Evolutionary conservation across 345 rosid genomes (phyloP).

Genomic region (Ceriops zippeliana): DNA sequence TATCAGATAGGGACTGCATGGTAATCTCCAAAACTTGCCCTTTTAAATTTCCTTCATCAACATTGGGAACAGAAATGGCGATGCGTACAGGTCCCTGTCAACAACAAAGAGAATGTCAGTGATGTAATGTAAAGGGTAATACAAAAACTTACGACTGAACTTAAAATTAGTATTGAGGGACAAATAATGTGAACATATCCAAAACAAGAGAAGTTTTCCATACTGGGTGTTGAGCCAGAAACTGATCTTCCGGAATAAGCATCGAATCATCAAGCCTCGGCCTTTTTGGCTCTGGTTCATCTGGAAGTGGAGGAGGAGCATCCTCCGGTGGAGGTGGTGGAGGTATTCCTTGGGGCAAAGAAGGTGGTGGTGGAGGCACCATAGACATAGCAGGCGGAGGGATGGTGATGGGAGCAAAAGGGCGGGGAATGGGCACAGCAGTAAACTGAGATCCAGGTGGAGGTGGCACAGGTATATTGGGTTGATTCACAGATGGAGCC

Average conservation of each 20-base stretch:
- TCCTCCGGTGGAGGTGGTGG: slow-evolving; percentile 78
- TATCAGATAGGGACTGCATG: slow-evolving; percentile 69
- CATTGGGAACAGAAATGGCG: slow-evolving; percentile 60
- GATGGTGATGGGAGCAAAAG: slow-evolving; percentile 38
- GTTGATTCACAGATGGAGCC: slow-evolving; percentile 44
- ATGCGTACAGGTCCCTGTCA: slow-evolving; percentile 63
- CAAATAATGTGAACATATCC: background rate
- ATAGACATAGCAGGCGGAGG: slow-evolving; percentile 40
- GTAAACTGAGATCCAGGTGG: slow-evolving; percentile 79
- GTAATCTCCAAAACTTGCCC: slow-evolving; percentile 68
- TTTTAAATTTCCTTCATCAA: slow-evolving; percentile 72
- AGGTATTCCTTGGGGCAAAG: slow-evolving; percentile 49
- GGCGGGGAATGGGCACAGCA: slow-evolving; percentile 48
- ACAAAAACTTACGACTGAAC: background rate
- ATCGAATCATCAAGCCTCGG: slow-evolving; percentile 77
- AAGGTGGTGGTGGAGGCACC: slow-evolving; percentile 59
- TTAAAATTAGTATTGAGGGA: background rate
- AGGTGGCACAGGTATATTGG: slow-evolving; percentile 52
- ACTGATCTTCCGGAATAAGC: slow-evolving; percentile 77
- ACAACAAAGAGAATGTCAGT: slow-evolving; percentile 11
- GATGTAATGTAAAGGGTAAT: background rate
- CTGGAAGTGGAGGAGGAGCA: slow-evolving; percentile 96
- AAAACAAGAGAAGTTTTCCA: slow-evolving; percentile 4
- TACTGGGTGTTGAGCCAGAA: slow-evolving; percentile 73
- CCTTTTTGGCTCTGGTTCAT: slow-evolving; percentile 91